These are phyloP conservation scores for Stagonosporopsis chrysanthemi DNA, from an alignment of 2,329 filamentous ascomycete species.

Conservation along the genomic window DNA sequence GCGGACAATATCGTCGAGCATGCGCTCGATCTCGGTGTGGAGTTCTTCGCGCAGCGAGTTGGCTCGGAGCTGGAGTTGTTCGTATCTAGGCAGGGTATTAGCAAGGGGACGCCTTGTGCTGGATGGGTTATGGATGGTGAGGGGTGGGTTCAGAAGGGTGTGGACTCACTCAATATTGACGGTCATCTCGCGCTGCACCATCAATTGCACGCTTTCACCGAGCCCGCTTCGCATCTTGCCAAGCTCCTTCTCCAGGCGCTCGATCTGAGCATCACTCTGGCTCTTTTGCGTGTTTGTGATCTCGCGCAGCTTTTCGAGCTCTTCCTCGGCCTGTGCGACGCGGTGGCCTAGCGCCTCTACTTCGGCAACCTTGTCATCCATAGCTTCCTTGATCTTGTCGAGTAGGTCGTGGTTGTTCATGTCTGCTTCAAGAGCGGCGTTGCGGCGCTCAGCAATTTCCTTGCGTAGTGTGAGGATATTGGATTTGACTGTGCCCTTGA, in stretches of 20 bases:
- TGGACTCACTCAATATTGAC: constrained; percentile 85
- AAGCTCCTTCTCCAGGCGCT: constrained; percentile 99
- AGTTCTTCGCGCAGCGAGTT: constrained; percentile 90
- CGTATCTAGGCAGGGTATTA: constrained; percentile 68
- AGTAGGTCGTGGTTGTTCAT: constrained; percentile 94
- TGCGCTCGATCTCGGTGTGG: constrained; percentile 95
- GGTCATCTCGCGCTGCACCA: constrained; percentile 96
- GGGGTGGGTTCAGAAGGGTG: not conserved
- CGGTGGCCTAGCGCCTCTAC: constrained; percentile 91
- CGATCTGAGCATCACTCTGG: constrained; percentile 89
- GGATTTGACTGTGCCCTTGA: constrained; percentile 81
- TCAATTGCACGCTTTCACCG: constrained; percentile 84
- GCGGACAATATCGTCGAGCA: constrained; percentile 96
- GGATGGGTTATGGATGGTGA: too few species aligned
- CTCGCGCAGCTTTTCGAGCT: constrained; percentile 93
- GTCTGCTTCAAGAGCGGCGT: constrained; percentile 82
- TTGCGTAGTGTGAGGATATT: constrained; percentile 81
- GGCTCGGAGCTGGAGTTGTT: constrained; percentile 85
- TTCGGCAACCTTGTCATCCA: constrained; percentile 93
- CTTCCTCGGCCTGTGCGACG: constrained; percentile 86
- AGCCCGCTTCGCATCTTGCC: constrained; percentile 86
- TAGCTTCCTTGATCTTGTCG: constrained; percentile 93
- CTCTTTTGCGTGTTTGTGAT: constrained; percentile 85
- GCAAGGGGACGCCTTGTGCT: not conserved
- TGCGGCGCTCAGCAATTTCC: constrained; percentile 89